These are phyloP conservation scores for Geotrichum restrictum DNA, from an alignment of 1,139 yeast genomes.

Conservation along the genomic window DNA sequence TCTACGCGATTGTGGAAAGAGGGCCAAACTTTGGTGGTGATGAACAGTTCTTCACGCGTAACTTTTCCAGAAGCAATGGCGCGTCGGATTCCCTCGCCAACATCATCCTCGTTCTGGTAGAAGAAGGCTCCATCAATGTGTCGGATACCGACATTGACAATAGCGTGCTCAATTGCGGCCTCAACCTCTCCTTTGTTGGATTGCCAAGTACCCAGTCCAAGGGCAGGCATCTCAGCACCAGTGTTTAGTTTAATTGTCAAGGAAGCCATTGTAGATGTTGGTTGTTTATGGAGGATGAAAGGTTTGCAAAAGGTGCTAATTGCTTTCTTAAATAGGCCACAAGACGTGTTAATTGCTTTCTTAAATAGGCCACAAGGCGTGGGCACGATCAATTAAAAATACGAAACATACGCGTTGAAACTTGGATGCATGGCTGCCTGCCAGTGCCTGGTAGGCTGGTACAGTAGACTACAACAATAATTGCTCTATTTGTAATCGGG, in stretches of 20 bases:
- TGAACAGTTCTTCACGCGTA: conserved; percentile 60
- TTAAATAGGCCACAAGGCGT: not conserved
- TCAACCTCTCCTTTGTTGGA: conserved; percentile 40
- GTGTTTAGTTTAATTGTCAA: conserved; percentile 34
- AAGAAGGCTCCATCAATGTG: conserved; percentile 60
- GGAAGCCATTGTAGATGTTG: conserved; percentile 14
- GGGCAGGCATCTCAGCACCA: conserved; percentile 45
- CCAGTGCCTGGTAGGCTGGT: too few relatives aligned
- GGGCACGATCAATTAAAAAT: not conserved
- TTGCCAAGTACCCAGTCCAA: conserved; percentile 66
- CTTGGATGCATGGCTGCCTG: too few relatives aligned
- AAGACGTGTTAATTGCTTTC: too few relatives aligned
- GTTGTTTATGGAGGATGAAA: too few relatives aligned
- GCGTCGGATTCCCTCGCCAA: conserved; percentile 44
- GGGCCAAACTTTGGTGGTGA: conserved; percentile 83
- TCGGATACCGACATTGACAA: conserved; percentile 48
- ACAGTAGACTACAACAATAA: too few relatives aligned
- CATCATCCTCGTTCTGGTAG: conserved; percentile 56
- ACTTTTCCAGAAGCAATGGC: conserved; percentile 29
- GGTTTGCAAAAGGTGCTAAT: too few relatives aligned
- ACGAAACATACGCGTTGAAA: not conserved
- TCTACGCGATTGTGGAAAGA: conserved; percentile 60
- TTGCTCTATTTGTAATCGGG: too few relatives aligned
- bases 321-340: too few relatives aligned
- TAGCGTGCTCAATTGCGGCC: conserved; percentile 29